Evolutionary conservation across 2,329 filamentous ascomycete genomes (phyloP).

Genomic region (Aspergillus sp.): DNA sequence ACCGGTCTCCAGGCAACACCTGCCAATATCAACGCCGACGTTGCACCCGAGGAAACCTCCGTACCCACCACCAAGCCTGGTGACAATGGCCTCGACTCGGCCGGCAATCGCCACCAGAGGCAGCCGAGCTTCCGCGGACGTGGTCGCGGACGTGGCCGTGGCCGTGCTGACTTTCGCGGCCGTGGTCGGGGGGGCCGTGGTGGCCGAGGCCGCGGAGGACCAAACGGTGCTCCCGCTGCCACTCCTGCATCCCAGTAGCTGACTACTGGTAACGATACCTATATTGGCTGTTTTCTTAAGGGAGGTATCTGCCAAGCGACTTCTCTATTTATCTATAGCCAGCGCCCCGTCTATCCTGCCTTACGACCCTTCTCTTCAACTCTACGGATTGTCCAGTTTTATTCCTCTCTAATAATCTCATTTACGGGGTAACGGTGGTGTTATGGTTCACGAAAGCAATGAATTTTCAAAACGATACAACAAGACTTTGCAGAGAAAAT

Average conservation of each 20-base stretch:
- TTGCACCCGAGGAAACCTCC: conserved; percentile 56
- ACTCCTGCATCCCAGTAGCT: conserved; percentile 11
- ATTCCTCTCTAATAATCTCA: conserved; percentile 18
- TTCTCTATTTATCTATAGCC: conserved; percentile 5
- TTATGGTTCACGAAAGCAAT: conserved; percentile 40
- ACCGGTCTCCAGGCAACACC: conserved; percentile 63
- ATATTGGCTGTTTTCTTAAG: not conserved
- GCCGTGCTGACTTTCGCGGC: conserved; percentile 22
- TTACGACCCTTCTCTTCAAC: conserved; percentile 1
- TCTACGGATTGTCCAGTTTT: conserved; percentile 8
- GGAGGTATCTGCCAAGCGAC: not conserved
- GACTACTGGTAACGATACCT: not conserved
- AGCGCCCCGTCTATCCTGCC: conserved; percentile 9
- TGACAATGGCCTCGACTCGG: conserved; percentile 39
- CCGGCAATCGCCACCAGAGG: conserved; percentile 31
- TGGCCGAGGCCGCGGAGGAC: conserved; percentile 26
- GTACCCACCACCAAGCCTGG: conserved; percentile 47
- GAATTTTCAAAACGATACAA: conserved; percentile 28
- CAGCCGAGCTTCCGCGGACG: conserved; percentile 37
- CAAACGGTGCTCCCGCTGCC: conserved; percentile 26
- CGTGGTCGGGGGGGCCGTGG: conserved; percentile 13
- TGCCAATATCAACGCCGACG: conserved; percentile 60
- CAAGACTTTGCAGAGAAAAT: conserved; percentile 13
- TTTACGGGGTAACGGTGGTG: conserved; percentile 29
- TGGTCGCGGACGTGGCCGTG: conserved; percentile 37